Conservation (phyloP, 768 basidiomycete species). For the Mycena amicta region DNA sequence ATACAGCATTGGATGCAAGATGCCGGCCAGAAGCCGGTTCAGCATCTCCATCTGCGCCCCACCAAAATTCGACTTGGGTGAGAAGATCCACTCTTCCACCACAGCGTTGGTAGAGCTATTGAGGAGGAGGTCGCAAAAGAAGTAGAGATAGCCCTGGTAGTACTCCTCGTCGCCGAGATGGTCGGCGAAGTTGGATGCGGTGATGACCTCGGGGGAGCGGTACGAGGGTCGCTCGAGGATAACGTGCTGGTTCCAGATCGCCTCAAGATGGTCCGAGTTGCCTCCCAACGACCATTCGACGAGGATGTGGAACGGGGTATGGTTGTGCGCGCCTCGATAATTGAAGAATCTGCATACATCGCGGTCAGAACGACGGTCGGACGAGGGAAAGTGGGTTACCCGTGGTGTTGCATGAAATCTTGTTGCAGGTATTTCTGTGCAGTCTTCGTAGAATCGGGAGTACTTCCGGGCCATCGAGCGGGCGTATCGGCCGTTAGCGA, state of each 20-base stretch:
- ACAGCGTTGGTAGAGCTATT: conserved; percentile 1
- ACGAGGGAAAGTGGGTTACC: too few species aligned
- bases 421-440: conserved; percentile 8
- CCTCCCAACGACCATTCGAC: conserved; percentile 15
- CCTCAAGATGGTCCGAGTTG: conserved; percentile 6
- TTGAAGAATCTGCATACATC: conserved; percentile 15
- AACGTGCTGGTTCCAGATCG: conserved; percentile 18
- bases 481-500: conserved; percentile 9
- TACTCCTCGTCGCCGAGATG: conserved; percentile 11
- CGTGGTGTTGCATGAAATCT: conserved; percentile 15
- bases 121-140: conserved; percentile 11
- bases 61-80: conserved; percentile 6
- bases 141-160: conserved; percentile 12
- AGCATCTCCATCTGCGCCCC: conserved; percentile 27
- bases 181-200: conserved; percentile 6
- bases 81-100: conserved; percentile 15
- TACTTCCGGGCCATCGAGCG: conserved; percentile 8
- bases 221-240: neutral
- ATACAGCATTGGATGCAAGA: conserved; percentile 68
- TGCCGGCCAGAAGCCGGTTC: conserved; percentile 48
- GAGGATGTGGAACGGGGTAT: conserved; percentile 19
- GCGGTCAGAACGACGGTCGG: too few species aligned
- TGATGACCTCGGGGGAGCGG: conserved; percentile 4
- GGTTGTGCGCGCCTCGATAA: conserved; percentile 11
- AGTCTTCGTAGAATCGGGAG: conserved; percentile 6